Base-by-base conservation (phyloP, 2,329 filamentous ascomycete species). In the Grosmannia clavigera region DNA sequence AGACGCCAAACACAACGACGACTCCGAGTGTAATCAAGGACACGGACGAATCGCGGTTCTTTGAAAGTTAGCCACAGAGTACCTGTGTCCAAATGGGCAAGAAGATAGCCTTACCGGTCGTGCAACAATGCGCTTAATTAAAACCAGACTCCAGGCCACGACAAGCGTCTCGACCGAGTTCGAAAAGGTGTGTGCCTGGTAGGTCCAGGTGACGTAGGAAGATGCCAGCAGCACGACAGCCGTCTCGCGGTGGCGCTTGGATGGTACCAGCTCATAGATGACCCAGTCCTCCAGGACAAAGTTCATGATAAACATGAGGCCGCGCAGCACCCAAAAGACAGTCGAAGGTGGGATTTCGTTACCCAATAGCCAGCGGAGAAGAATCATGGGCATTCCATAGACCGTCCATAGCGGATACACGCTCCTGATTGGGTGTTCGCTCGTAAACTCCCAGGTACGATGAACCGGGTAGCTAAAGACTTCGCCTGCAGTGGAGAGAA, bases 241-340 rank as follows among this genome's bases (percentile, higher is more conserved):
- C 60, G 87, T 77, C 66, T 83, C 83, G 64, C 90, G 85, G 68
- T 83, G 78, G 62, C 85, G 85, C 64, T 84, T 84, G 48, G 87
- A 87, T 63, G 85, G 84, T 60, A 96, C 85, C 64, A 97, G 79
- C 72, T 99, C 94, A 76, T 96, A 85, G 61, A 99, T 82, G 12
- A 94, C 94, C 92, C 94, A 97, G 76, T 99, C 94, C 74, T 96
- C 91, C 63, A 99, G 81, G 59, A 99, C 91, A 72, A 99, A 96
- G 77, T 92, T 96, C 70, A 95, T 78, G 58, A 90, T 76, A 75
- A 97, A 96, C 92, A 99, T 97, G 70, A 95, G 80, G 57, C 89
- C 80, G 60, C 94, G 84, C 67, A 97, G 76, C 4, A 87, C 86
- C 83, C 92, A 96, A 77, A 96, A 99, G 57, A 96, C 88, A 55